Evolutionary conservation across 345 rosid species (phyloP).

Genomic region (Xanthoceras sorbifolium): DNA sequence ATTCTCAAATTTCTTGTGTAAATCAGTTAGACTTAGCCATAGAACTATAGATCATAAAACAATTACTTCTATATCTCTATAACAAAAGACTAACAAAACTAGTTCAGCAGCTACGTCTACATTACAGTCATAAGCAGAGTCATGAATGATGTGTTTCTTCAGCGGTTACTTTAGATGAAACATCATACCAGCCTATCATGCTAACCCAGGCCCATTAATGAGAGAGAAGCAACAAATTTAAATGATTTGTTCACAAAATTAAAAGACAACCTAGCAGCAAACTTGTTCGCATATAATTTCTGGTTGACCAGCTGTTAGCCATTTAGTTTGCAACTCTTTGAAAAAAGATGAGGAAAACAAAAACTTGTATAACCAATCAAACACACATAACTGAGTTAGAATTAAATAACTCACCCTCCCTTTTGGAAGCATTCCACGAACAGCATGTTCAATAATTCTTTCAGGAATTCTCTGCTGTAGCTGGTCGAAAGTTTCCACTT

Average conservation of each 20-base stretch:
- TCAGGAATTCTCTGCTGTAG: constrained; percentile 95
- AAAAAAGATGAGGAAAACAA: neutral
- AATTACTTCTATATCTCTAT: neutral
- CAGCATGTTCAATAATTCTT: constrained; percentile 96
- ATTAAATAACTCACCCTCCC: constrained; percentile 71
- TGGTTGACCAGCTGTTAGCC: neutral
- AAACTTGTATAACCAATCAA: neutral
- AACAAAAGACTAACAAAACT: neutral
- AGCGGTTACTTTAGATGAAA: neutral
- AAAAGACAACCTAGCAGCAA: neutral
- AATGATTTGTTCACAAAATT: too few relatives aligned
- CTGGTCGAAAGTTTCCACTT: constrained; percentile 82
- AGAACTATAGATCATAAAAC: neutral
- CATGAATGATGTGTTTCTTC: neutral
- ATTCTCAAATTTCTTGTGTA: neutral
- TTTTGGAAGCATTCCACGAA: constrained; percentile 98
- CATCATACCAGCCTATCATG: neutral
- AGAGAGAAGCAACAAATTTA: too few relatives aligned
- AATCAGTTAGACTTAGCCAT: neutral
- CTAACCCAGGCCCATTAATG: neutral
- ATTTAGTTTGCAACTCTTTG: neutral
- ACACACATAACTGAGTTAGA: constrained; percentile 10
- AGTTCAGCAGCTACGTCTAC: neutral
- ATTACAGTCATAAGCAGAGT: neutral
- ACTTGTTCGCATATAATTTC: neutral